Conservation (phyloP, 1,284 basidiomycete genomes). For the Waitea zeae region DNA sequence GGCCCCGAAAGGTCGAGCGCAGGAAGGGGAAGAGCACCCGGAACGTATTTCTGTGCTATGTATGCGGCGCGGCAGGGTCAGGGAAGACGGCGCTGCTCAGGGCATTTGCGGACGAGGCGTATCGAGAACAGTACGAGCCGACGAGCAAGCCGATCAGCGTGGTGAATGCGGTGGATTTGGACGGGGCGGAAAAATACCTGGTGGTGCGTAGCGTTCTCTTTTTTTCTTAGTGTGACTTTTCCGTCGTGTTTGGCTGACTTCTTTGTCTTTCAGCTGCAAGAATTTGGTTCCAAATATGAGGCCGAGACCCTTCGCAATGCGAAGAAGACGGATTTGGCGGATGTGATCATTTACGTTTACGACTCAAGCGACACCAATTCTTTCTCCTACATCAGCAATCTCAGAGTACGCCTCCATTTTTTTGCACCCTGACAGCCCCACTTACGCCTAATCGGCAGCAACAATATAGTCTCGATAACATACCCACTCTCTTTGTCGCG, state of each 20-base stretch:
- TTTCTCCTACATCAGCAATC: constrained; percentile 94
- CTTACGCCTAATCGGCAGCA: constrained; percentile 33
- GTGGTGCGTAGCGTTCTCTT: constrained; percentile 48
- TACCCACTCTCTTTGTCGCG: constrained; percentile 93
- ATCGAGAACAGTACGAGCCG: constrained; percentile 58
- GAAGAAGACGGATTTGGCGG: constrained; percentile 83
- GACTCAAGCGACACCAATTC: constrained; percentile 98
- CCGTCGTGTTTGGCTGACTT: constrained; percentile 5
- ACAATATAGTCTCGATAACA: constrained; percentile 90
- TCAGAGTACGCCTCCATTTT: constrained; percentile 52
- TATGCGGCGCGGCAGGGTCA: constrained; percentile 90
- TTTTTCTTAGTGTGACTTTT: constrained; percentile 3
- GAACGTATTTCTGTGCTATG: constrained; percentile 85
- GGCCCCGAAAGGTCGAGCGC: constrained; percentile 72
- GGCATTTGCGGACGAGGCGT: constrained; percentile 75
- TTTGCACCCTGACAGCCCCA: constrained; percentile 1
- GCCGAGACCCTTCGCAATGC: constrained; percentile 77
- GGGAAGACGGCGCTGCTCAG: constrained; percentile 85
- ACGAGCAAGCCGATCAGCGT: constrained; percentile 84
- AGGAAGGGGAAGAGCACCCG: constrained; percentile 76
- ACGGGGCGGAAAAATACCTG: constrained; percentile 90
- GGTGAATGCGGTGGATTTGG: constrained; percentile 90
- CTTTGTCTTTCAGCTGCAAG: constrained; percentile 55
- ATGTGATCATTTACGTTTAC: constrained; percentile 91
- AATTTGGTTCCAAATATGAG: constrained; percentile 93